Percentiles rank a stretch among this genome's conserved stretches.
Conservation (phyloP, 2,329 filamentous ascomycete species). For the Claviceps spartinae region DNA sequence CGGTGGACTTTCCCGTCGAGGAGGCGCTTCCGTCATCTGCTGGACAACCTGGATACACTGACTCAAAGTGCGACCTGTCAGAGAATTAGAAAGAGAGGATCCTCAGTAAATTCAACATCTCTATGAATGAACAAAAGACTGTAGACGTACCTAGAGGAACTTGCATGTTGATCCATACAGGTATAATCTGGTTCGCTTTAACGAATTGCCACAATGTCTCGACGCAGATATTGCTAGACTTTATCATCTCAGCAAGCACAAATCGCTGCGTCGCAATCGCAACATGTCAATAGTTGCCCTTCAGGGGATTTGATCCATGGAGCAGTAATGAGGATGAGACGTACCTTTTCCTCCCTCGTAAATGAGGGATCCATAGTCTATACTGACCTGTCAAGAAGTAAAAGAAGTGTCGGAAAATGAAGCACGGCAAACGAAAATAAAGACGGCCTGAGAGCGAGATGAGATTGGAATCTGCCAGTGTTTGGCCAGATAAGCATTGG, state of each 20-base stretch:
- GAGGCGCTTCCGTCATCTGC: constrained; percentile 20
- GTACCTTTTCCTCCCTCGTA: constrained; percentile 8
- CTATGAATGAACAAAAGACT: background rate
- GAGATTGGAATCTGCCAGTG: background rate
- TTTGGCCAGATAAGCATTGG: background rate
- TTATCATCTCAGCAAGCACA: constrained; percentile 44
- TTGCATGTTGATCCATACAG: constrained; percentile 35
- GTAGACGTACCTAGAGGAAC: constrained; percentile 28
- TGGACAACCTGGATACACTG: constrained; percentile 30
- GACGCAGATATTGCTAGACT: constrained; percentile 37
- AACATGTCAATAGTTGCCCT: background rate
- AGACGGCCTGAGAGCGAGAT: background rate
- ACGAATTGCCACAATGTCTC: constrained; percentile 33
- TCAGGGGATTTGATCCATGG: background rate
- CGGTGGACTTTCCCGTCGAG: constrained; percentile 22
- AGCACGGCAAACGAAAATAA: background rate
- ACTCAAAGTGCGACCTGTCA: constrained; percentile 32
- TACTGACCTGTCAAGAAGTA: background rate
- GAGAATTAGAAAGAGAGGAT: background rate
- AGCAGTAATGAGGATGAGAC: background rate
- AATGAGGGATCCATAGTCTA: constrained; percentile 6
- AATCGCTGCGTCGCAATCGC: constrained; percentile 30
- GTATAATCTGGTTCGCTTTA: constrained; percentile 24
- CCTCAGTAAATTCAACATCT: background rate
- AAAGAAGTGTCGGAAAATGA: background rate